Conservation (phyloP, 1,284 basidiomycete species). For the Ceratobasidium sp. region DNA sequence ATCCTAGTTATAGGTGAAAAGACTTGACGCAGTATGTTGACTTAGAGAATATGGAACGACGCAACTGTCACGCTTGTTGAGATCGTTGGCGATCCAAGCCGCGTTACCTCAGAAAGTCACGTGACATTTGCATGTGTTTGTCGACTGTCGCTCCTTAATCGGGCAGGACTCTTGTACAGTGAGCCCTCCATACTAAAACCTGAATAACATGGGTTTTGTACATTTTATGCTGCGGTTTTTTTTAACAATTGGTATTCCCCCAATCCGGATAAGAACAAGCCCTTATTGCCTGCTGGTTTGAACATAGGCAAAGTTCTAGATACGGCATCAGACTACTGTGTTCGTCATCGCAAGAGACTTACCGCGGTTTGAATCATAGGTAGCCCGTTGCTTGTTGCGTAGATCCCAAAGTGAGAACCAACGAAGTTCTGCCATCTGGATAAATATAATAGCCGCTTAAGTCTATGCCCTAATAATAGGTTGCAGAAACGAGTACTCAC, state of each 20-base stretch:
- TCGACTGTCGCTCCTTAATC: neutral
- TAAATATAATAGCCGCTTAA: neutral
- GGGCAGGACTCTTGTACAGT: no score
- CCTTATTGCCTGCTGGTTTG: conserved; percentile 14
- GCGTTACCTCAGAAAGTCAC: conserved; percentile 8
- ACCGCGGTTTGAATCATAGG: conserved; percentile 35
- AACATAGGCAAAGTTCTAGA: conserved; percentile 32
- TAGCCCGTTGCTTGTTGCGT: conserved; percentile 30
- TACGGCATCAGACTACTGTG: neutral
- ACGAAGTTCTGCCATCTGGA: conserved; percentile 45
- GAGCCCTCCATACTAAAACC: no score
- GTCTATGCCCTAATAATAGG: neutral
- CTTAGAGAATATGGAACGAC: neutral
- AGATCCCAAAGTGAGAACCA: conserved; percentile 32
- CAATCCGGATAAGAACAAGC: no score
- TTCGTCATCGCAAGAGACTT: neutral
- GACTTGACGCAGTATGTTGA: no score
- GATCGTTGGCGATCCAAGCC: conserved; percentile 30
- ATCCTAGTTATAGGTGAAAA: no score
- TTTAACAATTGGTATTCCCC: no score
- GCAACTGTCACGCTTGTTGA: conserved; percentile 6
- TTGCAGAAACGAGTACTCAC: conserved; percentile 3
- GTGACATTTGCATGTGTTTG: conserved; percentile 1
- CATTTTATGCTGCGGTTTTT: no score
- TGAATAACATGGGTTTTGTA: no score